Evolutionary conservation across 2,329 filamentous ascomycete species (phyloP), one percentile per base, ranked within the genome.

Genomic region (Trichoderma afroharzianum): DNA sequence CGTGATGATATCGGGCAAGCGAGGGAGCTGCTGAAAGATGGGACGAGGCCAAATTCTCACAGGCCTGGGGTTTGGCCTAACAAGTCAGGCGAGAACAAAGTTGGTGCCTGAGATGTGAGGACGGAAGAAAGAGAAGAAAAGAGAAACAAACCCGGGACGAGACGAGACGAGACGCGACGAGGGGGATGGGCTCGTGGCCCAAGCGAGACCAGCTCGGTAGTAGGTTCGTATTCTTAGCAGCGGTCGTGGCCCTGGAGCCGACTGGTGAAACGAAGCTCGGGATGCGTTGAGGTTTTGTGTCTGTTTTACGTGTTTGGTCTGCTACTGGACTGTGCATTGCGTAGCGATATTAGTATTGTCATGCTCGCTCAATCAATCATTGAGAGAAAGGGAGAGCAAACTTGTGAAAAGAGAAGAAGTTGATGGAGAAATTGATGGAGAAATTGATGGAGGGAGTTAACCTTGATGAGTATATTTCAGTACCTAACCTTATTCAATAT

Each of bases 1-100:
- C 63, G 63, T 6, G 15, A 30, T 8, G 28, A n/a, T 57, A 67
- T 67, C 18, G n/a, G n/a, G 12, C 15, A 69, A 69, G 28, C 32
- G 66, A 36, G 53, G 67, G 43, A 21, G 28, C 58, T 43, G 43
- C 26, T 39, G 26, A 21, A n/a, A 63, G 47, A 43, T 30, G n/a
- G 30, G 39, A 43, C 39, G 39, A n/a, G 47, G 47, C 47, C 47
- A 70, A 55, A 70, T 70, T 70, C 68, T 70, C 68, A 70, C 67
- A 43, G 68, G 68, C 33, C 26, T 43, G 14, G 24, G 36, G 5
- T 21, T 28, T n/a, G 43, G 68, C 68, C 68, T 70, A 32, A 63
- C 24, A n/a, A n/a, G 14, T 63, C 32, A 70, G 68, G 68, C 68
- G 26, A 18, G 7, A 36, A 70, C 5, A 57, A 50, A 4, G 36